Percentiles rank a stretch among this genome's conserved stretches.
Conservation (phyloP, 2,329 filamentous ascomycete genomes). For the Biscogniauxia sp. region DNA sequence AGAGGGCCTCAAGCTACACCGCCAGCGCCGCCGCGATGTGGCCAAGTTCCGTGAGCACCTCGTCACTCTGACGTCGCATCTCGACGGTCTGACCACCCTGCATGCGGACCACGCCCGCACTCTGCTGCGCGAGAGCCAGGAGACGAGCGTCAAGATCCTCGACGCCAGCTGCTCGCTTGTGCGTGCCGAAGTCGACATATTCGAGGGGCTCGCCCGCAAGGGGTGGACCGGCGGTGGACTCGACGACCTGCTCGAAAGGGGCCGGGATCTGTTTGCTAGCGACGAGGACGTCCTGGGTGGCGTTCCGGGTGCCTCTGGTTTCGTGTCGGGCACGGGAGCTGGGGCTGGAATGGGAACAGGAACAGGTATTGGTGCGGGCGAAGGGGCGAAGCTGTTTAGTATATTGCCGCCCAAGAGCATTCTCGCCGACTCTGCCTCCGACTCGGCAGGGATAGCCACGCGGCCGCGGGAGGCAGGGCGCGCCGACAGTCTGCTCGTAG, state of each 20-base stretch:
- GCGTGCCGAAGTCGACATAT: constrained; percentile 67
- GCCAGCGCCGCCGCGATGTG: constrained; percentile 60
- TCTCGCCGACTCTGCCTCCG: constrained; percentile 50
- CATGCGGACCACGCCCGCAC: constrained; percentile 61
- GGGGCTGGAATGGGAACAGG: constrained; percentile 29
- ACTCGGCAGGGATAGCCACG: constrained; percentile 26
- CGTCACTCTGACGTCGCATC: constrained; percentile 58
- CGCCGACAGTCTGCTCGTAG: constrained; percentile 53
- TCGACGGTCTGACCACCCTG: constrained; percentile 61
- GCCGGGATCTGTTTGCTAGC: constrained; percentile 57
- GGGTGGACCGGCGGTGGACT: constrained; percentile 66
- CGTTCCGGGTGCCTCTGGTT: constrained; percentile 22
- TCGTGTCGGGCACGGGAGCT: constrained; percentile 27
- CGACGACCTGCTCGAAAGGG: constrained; percentile 64
- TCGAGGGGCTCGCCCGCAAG: constrained; percentile 64
- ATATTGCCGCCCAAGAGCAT: constrained; percentile 64
- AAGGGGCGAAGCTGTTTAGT: constrained; percentile 57
- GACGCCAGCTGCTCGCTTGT: constrained; percentile 65
- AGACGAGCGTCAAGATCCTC: constrained; percentile 60
- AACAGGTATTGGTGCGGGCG: constrained; percentile 31
- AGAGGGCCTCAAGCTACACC: constrained; percentile 62
- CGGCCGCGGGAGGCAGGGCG: constrained; percentile 32
- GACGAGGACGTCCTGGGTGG: constrained; percentile 31
- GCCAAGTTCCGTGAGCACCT: constrained; percentile 60
- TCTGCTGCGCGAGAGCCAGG: constrained; percentile 61